These are phyloP conservation scores for Antonospora locustae DNA, from an alignment of 371 early-diverging fungal genomes.

Conservation along the genomic window DNA sequence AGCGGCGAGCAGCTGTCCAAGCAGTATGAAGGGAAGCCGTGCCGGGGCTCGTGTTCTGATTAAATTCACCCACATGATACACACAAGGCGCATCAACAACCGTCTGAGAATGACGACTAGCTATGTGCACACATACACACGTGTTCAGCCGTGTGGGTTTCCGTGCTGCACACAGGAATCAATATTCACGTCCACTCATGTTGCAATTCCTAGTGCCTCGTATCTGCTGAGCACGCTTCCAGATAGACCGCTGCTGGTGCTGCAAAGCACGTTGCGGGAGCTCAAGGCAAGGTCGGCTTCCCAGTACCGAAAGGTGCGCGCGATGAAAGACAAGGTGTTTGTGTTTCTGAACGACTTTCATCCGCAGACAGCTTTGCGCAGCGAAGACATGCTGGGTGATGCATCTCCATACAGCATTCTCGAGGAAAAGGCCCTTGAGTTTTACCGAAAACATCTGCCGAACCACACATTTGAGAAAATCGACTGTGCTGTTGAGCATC, in stretches of 20 bases:
- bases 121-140: no score
- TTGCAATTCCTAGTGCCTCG: slow-evolving; percentile 18
- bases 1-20: no score
- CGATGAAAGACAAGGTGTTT: slow-evolving; percentile 6
- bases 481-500: slow-evolving; percentile 3
- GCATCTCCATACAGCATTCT: no score
- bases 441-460: slow-evolving; percentile 12
- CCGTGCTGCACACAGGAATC: slow-evolving; percentile 10
- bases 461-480: slow-evolving; percentile 14
- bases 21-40: no score
- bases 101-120: no score
- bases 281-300: neutral
- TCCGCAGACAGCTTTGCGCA: neutral
- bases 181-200: neutral
- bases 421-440: no score
- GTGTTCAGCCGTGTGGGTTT: slow-evolving; percentile 46
- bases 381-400: slow-evolving; percentile 10
- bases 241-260: slow-evolving; percentile 16
- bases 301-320: neutral
- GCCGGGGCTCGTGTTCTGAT: no score
- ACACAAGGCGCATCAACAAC: no score
- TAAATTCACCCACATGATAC: no score
- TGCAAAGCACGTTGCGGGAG: neutral
- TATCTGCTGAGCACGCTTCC: slow-evolving; percentile 16
- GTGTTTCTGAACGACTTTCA: slow-evolving; percentile 31